Evolutionary conservation across 169 alveolate species (phyloP).

Genomic region (Plasmodium gonderi): DNA sequence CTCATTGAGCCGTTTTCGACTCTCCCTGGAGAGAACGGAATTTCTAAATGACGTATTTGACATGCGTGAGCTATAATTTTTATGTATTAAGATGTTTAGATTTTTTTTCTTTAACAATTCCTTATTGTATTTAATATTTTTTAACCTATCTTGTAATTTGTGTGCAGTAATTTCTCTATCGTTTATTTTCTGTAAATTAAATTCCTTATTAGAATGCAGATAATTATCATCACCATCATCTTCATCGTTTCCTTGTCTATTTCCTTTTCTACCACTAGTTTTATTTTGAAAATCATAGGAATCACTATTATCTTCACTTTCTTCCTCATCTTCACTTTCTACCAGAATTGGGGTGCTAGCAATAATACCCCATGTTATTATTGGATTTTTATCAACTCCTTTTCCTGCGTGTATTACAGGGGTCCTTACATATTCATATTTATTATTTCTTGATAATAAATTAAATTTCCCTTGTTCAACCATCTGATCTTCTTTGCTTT

Average conservation of each 20-base stretch:
- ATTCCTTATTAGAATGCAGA: conserved; percentile 40
- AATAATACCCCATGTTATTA: conserved; percentile 78
- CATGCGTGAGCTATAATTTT: conserved; percentile 51
- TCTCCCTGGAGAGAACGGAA: conserved; percentile 35
- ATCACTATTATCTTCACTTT: neutral
- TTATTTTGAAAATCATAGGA: neutral
- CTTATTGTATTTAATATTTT: conserved; percentile 51
- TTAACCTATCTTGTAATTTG: conserved; percentile 45
- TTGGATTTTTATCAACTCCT: conserved; percentile 75
- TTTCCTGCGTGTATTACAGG: conserved; percentile 79
- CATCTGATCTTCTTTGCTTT: conserved; percentile 76
- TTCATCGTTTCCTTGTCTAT: neutral
- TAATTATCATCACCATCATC: neutral
- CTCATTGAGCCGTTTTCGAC: conserved; percentile 51
- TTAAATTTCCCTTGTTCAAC: conserved; percentile 74
- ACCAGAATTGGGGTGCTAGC: conserved; percentile 19
- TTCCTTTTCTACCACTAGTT: neutral
- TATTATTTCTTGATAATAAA: conserved; percentile 59
- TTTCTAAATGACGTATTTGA: conserved; percentile 44
- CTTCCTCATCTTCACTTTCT: neutral
- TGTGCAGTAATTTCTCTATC: conserved; percentile 79
- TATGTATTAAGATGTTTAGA: conserved; percentile 12
- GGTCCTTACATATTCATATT: conserved; percentile 77
- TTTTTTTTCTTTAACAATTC: conserved; percentile 58
- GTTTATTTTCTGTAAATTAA: conserved; percentile 74